phyloP scores from a whole-genome alignment of 108 stramenopile genomes.

The Cyclotella cryptica region DNA sequence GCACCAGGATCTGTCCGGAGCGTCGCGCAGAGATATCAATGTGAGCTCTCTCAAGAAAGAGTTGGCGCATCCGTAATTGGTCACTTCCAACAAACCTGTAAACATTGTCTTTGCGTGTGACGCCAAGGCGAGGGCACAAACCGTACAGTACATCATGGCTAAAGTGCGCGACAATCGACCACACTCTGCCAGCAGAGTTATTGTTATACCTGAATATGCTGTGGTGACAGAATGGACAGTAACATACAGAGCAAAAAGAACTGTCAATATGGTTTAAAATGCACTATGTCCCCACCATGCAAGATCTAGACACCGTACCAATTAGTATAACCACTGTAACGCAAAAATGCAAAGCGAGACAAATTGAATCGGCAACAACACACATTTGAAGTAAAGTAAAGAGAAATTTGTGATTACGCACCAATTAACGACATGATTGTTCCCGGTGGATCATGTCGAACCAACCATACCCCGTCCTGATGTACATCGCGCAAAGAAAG shows the following conservation, averaged over 20 bases:
- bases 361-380: background rate
- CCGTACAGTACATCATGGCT: conserved; percentile 61
- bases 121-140: conserved; percentile 70
- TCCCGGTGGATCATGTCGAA: conserved; percentile 74
- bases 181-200: conserved; percentile 64
- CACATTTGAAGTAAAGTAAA: background rate
- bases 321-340: conserved; percentile 5
- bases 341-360: background rate
- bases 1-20: conserved; percentile 79
- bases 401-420: conserved; percentile 55
- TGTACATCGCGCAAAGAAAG: background rate
- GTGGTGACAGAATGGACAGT: background rate
- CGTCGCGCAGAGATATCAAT: background rate
- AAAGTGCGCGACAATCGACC: conserved; percentile 62
- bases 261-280: background rate
- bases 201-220: conserved; percentile 71
- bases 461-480: conserved; percentile 83
- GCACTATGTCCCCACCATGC: background rate
- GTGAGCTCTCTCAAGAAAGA: background rate
- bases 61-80: background rate
- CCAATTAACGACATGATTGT: conserved; percentile 71
- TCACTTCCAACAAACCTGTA: conserved; percentile 53
- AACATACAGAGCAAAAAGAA: background rate
- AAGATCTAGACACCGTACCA: background rate
- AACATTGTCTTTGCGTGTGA: conserved; percentile 80